Evolutionary conservation across 2,329 filamentous ascomycete genomes (phyloP).

Genomic region (Trichoderma koningiopsis): DNA sequence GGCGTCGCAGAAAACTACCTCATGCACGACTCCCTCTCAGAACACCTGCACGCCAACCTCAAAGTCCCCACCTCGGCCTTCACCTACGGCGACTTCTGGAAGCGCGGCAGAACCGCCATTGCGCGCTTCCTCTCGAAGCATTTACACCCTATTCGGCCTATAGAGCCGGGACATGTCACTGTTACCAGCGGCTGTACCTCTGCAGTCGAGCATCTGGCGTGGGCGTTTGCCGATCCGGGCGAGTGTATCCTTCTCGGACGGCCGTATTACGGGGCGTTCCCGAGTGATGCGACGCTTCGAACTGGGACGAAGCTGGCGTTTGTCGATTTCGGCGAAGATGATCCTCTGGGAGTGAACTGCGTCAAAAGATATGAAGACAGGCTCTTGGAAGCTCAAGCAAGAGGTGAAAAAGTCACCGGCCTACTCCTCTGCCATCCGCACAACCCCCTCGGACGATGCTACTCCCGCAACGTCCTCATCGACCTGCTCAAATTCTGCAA

Average conservation of each 20-base stretch:
- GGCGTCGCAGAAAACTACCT: constrained; percentile 56
- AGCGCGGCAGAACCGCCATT: constrained; percentile 37
- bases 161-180: constrained; percentile 40
- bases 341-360: constrained; percentile 46
- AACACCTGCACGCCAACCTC: constrained; percentile 45
- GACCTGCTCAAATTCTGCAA: constrained; percentile 50
- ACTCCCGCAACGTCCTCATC: constrained; percentile 43
- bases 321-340: constrained; percentile 47
- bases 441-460: constrained; percentile 55
- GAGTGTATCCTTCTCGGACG: constrained; percentile 46
- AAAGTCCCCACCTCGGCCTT: constrained; percentile 37
- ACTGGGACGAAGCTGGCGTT: constrained; percentile 46
- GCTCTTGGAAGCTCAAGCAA: constrained; percentile 41
- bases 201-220: constrained; percentile 45
- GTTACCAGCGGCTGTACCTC: constrained; percentile 46
- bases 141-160: constrained; percentile 34
- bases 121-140: constrained; percentile 42
- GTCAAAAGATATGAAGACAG: constrained; percentile 50
- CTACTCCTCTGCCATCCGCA: constrained; percentile 56
- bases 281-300: constrained; percentile 47
- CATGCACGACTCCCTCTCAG: constrained; percentile 50
- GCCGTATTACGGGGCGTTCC: constrained; percentile 53
- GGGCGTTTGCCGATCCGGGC: constrained; percentile 44
- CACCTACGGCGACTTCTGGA: constrained; percentile 48
- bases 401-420: constrained; percentile 46